These are phyloP conservation scores for Pseudogymnoascus sp. DNA, from an alignment of 2,329 filamentous ascomycete species.

Conservation along the genomic window DNA sequence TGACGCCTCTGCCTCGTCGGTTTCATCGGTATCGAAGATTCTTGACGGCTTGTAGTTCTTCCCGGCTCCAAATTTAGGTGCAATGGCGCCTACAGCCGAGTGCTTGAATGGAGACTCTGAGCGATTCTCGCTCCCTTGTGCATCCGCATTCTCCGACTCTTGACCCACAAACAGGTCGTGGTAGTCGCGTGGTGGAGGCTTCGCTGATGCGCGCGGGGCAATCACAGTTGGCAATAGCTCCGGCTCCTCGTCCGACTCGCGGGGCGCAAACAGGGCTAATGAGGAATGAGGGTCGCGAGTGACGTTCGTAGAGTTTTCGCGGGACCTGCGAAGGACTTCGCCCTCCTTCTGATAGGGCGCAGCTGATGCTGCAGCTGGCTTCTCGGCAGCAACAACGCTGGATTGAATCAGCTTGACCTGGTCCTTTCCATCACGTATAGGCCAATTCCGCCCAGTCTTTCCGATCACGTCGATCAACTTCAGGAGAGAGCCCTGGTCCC, in stretches of 20 bases:
- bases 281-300: slow-evolving; percentile 62
- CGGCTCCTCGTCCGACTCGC: slow-evolving; percentile 51
- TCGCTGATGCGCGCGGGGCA: slow-evolving; percentile 60
- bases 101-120: slow-evolving; percentile 17
- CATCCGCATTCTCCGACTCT: slow-evolving; percentile 22
- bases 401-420: slow-evolving; percentile 69
- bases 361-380: slow-evolving; percentile 27
- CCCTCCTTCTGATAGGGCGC: slow-evolving; percentile 27
- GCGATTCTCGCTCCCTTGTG: slow-evolving; percentile 16
- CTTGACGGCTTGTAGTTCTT: slow-evolving; percentile 59
- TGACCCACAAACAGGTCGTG: slow-evolving; percentile 62
- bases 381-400: slow-evolving; percentile 46
- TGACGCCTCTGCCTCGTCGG: slow-evolving; percentile 16
- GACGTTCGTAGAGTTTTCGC: slow-evolving; percentile 47
- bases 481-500: slow-evolving; percentile 90
- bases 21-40: slow-evolving; percentile 54
- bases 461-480: slow-evolving; percentile 94
- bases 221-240: slow-evolving; percentile 42
- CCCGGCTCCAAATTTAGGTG: slow-evolving; percentile 48
- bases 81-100: slow-evolving; percentile 23
- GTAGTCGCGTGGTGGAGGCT: slow-evolving; percentile 58
- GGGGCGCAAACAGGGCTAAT: slow-evolving; percentile 66
- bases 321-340: slow-evolving; percentile 38
- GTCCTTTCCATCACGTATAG: slow-evolving; percentile 79
- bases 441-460: slow-evolving; percentile 85